These are phyloP conservation scores for Serendipita sp. DNA, from an alignment of 768 basidiomycete species.

Conservation along the genomic window DNA sequence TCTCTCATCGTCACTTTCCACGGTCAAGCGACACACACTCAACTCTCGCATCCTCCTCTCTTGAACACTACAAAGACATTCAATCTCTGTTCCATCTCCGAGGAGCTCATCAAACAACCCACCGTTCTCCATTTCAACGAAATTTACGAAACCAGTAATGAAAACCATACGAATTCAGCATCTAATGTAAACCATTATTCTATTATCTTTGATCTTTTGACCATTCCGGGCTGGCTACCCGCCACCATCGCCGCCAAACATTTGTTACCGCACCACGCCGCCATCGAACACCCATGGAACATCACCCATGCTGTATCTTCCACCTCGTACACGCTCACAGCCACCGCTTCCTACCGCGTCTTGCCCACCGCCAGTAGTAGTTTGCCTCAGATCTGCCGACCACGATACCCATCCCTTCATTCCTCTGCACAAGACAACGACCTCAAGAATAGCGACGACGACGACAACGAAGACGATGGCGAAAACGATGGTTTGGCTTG, in stretches of 20 bases:
- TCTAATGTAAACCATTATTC: constrained; percentile 41
- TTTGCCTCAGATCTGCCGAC: neutral
- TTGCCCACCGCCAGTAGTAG: neutral
- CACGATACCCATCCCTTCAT: neutral
- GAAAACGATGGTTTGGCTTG: neutral
- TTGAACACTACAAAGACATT: constrained; percentile 48
- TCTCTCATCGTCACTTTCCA: constrained; percentile 69
- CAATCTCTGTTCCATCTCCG: constrained; percentile 51
- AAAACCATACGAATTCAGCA: too few relatives aligned
- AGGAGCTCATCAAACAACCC: constrained; percentile 33
- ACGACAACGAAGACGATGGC: neutral
- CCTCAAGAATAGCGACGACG: neutral
- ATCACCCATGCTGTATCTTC: neutral
- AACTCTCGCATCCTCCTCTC: constrained; percentile 15
- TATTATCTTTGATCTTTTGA: constrained; percentile 38
- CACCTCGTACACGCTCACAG: neutral
- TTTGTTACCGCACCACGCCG: neutral
- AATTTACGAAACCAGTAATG: constrained; percentile 13
- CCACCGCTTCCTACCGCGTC: neutral
- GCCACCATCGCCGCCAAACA: neutral
- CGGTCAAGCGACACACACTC: constrained; percentile 67
- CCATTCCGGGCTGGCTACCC: constrained; percentile 82
- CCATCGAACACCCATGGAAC: neutral
- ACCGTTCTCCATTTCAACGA: constrained; percentile 36
- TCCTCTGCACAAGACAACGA: neutral